These are phyloP conservation scores for Willaertia magna DNA, from an alignment of 208 protist genomes.

Conservation along the genomic window DNA sequence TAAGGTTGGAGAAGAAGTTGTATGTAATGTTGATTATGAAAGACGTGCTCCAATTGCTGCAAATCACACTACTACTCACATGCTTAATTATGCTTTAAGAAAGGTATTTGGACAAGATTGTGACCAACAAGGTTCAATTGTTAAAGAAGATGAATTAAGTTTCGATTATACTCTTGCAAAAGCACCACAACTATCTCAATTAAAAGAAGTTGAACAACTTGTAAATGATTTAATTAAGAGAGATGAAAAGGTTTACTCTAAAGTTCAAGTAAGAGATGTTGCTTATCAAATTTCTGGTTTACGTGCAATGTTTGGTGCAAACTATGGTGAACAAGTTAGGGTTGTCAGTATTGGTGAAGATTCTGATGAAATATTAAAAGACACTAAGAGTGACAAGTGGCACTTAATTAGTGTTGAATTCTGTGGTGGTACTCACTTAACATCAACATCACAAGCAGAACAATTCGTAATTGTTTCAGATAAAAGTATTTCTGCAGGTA, in stretches of 20 bases:
- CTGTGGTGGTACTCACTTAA: constrained; percentile 90
- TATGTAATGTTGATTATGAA: constrained; percentile 71
- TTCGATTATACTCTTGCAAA: constrained; percentile 91
- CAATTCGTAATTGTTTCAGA: constrained; percentile 78
- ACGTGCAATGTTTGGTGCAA: constrained; percentile 89
- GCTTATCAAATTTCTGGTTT: constrained; percentile 45
- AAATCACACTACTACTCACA: constrained; percentile 95
- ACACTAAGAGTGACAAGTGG: constrained; percentile 61
- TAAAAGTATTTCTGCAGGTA: constrained; percentile 58
- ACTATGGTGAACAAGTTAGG: constrained; percentile 94
- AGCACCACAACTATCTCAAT: constrained; percentile 35
- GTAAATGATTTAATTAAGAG: neutral
- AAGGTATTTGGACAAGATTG: constrained; percentile 60
- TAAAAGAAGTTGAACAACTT: neutral
- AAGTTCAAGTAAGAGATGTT: neutral
- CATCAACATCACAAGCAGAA: constrained; percentile 58
- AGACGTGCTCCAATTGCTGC: constrained; percentile 54
- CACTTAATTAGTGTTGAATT: constrained; percentile 84
- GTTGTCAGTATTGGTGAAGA: constrained; percentile 85
- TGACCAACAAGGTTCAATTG: constrained; percentile 82
- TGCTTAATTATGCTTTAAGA: constrained; percentile 90
- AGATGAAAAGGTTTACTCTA: neutral
- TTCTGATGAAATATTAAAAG: constrained; percentile 66
- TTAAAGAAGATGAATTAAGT: constrained; percentile 67
- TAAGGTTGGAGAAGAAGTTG: constrained; percentile 45